Base-by-base conservation (phyloP, 2,329 filamentous ascomycete genomes). In the Cadophora gregata region DNA sequence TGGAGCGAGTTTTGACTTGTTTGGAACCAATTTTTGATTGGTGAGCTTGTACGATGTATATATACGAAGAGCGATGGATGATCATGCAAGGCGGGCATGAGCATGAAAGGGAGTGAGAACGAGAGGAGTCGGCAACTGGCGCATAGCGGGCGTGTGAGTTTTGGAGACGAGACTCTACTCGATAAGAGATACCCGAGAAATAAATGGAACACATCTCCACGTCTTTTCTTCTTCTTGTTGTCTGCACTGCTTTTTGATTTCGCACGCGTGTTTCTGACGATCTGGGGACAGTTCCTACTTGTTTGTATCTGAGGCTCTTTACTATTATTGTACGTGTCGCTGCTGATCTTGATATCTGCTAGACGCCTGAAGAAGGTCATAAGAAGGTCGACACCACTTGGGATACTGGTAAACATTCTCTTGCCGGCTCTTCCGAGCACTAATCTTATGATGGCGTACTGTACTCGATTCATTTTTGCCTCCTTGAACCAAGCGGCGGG, bases 41-140 rank as follows among this genome's bases (percentile, higher is more conserved):
- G 31, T n/a, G 33, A 51, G 19, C 53, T 56, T 56, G 53, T 56
- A 56, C 53, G 53, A 56, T 56, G 53, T 56, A 56, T 56, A 36
- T 33, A 56, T 56, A 56, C 1, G 31, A 38, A 36, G 53, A 33
- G 31, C n/a, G 50, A 31, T 31, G 27, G 50, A 31, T 31, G 27
- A 14, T 19, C 4, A 29, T 53, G 50, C 42, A 8, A 47, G 19
- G 16, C n/a, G 50, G 50, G 14, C 25, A 19, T 31, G 25, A 25
- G 25, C 27, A 19, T n/a, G 50, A 50, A 3, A 14, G 47, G 3
- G 47, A 50, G 21, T 50, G 25, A 53, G 27, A 6, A 19, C 16
- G 50, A 53, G 50, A 8, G n/a, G 27, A 53, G 27, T 31, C 25
- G 31, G 24, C 27, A 47, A 47, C 6, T 1, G 50, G 50, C 50